Percentiles rank a stretch among this genome's conserved stretches.
Conservation (phyloP, 108 stramenopile species). For the Skeletonema tropicum region DNA sequence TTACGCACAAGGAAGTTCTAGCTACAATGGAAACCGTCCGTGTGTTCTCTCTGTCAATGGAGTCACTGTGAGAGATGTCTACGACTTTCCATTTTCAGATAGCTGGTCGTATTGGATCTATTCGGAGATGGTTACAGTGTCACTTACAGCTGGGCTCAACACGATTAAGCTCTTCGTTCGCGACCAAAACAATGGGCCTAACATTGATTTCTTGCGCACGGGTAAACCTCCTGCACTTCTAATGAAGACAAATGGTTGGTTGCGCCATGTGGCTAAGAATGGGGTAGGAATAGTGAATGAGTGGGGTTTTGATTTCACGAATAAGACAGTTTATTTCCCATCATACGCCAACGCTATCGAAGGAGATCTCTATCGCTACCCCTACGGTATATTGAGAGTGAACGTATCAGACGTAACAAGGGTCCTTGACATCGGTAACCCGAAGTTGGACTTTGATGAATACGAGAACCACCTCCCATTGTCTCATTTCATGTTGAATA, state of each 20-base stretch:
- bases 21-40: constrained; percentile 29
- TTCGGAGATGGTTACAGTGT: constrained; percentile 30
- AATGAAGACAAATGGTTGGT: constrained; percentile 46
- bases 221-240: constrained; percentile 45
- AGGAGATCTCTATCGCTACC: constrained; percentile 38
- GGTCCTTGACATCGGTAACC: constrained; percentile 43
- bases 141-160: constrained; percentile 29
- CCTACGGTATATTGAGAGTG: constrained; percentile 24
- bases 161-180: constrained; percentile 34
- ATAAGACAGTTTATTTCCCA: constrained; percentile 12
- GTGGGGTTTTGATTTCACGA: constrained; percentile 16
- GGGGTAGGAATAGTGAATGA: constrained; percentile 25
- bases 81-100: constrained; percentile 31
- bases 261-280: constrained; percentile 33
- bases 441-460: constrained; percentile 39
- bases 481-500: constrained; percentile 28
- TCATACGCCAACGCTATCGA: constrained; percentile 19
- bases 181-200: constrained; percentile 34
- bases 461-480: constrained; percentile 36
- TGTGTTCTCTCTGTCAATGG: constrained; percentile 26
- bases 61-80: constrained; percentile 5
- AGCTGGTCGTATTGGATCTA: constrained; percentile 41
- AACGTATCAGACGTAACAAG: constrained; percentile 8
- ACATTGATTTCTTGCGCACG: constrained; percentile 48
- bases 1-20: constrained; percentile 9